Percentiles rank a stretch among this genome's conserved stretches.
Conservation (phyloP, 2,329 filamentous ascomycete species). For the Aspergillus novofumigatus region DNA sequence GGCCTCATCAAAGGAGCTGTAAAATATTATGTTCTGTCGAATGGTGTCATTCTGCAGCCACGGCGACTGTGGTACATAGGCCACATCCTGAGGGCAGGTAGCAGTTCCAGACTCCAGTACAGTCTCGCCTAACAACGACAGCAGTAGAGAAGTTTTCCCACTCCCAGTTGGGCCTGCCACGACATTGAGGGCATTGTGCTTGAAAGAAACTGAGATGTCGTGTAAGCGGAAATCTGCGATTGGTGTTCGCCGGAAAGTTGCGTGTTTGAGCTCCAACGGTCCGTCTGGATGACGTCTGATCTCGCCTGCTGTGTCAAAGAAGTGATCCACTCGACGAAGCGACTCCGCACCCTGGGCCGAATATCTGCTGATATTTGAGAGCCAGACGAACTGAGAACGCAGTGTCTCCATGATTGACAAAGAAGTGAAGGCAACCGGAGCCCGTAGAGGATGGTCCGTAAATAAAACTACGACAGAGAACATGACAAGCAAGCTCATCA, state of each 20-base stretch:
- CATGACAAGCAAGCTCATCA: constrained; percentile 51
- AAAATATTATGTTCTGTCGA: constrained; percentile 62
- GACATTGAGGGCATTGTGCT: constrained; percentile 52
- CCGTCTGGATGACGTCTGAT: constrained; percentile 48
- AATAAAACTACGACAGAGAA: constrained; percentile 52
- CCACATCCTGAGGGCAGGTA: constrained; percentile 51
- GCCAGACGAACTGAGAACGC: constrained; percentile 50
- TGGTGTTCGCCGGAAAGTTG: constrained; percentile 49
- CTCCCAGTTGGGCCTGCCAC: constrained; percentile 53
- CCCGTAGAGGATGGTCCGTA: constrained; percentile 47
- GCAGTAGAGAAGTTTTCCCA: constrained; percentile 55
- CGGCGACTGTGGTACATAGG: constrained; percentile 57
- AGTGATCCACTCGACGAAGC: constrained; percentile 51
- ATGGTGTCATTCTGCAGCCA: constrained; percentile 66
- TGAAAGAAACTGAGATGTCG: constrained; percentile 43
- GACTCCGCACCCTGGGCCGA: constrained; percentile 46
- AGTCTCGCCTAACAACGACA: constrained; percentile 24
- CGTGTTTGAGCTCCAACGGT: constrained; percentile 45
- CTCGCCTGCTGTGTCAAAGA: constrained; percentile 50
- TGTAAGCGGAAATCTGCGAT: constrained; percentile 49
- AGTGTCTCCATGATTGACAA: constrained; percentile 52
- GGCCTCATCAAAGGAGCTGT: constrained; percentile 50
- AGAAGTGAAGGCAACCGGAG: constrained; percentile 57
- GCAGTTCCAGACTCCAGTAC: constrained; percentile 20
- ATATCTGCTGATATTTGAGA: constrained; percentile 43